Evolutionary conservation across 352 stramenopile genomes (phyloP).

Genomic region (Blastocystis sp.): DNA sequence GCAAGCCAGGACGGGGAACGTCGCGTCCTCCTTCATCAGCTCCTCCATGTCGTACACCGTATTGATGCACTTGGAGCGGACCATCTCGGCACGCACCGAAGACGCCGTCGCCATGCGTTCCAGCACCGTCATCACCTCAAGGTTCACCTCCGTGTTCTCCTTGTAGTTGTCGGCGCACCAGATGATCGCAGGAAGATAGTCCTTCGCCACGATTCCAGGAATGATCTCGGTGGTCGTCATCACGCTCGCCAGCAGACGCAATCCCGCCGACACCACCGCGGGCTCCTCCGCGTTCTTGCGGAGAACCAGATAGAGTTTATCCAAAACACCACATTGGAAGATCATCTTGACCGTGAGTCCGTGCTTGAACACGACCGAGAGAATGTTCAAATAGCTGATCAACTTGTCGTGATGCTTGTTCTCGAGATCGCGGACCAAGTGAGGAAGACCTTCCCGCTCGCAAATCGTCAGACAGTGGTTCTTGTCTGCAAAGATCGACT

Average conservation of each 20-base stretch:
- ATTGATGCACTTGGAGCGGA: constrained; percentile 31
- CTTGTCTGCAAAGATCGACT: constrained; percentile 31
- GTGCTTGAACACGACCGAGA: constrained; percentile 40
- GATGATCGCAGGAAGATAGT: constrained; percentile 23
- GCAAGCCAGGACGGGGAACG: constrained; percentile 13
- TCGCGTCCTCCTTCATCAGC: neutral
- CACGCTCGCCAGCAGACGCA: constrained; percentile 39
- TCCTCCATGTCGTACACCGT: constrained; percentile 35
- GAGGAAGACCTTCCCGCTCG: neutral
- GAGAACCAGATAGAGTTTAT: constrained; percentile 23
- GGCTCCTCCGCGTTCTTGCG: constrained; percentile 24
- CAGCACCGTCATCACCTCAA: constrained; percentile 37
- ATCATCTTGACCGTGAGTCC: constrained; percentile 22
- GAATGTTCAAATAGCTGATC: constrained; percentile 12
- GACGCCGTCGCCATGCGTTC: neutral
- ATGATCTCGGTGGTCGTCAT: constrained; percentile 31
- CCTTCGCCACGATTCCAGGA: neutral
- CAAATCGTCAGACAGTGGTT: constrained; percentile 46
- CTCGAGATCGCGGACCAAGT: constrained; percentile 14
- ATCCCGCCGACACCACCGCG: neutral
- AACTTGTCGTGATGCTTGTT: constrained; percentile 29
- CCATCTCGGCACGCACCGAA: constrained; percentile 36
- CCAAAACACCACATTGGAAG: constrained; percentile 35
- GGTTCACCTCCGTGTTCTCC: constrained; percentile 18
- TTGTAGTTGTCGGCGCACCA: constrained; percentile 50